These are phyloP conservation scores for Termitomyces sp. DNA, from an alignment of 768 basidiomycete genomes.

Conservation along the genomic window DNA sequence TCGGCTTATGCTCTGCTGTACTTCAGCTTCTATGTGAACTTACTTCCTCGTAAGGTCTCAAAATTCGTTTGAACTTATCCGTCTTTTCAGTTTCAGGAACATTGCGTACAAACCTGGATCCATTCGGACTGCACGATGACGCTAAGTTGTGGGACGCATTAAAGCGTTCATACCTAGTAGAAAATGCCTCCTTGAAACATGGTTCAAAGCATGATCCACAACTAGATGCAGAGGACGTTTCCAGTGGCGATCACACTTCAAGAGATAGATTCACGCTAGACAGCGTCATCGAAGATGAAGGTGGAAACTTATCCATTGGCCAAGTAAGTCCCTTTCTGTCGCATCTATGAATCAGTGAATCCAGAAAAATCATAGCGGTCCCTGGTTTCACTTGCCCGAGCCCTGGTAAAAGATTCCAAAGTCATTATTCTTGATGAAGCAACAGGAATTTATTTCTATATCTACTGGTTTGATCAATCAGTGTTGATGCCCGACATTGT, in stretches of 20 bases:
- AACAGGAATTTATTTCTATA: conserved; percentile 36
- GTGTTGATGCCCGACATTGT: neutral
- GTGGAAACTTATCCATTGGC: conserved; percentile 76
- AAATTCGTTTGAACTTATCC: conserved; percentile 2
- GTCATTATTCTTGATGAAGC: conserved; percentile 91
- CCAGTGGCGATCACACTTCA: conserved; percentile 38
- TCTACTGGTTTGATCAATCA: neutral
- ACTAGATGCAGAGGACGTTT: conserved; percentile 21
- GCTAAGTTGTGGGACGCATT: conserved; percentile 84
- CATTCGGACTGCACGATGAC: conserved; percentile 79
- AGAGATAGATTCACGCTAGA: conserved; percentile 76
- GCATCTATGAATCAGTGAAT: neutral
- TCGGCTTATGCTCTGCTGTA: neutral
- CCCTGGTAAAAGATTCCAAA: conserved; percentile 79
- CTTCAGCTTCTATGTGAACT: conserved; percentile 42
- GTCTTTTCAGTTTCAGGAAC: conserved; percentile 60
- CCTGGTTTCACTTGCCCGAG: conserved; percentile 83
- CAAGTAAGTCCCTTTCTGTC: conserved; percentile 27
- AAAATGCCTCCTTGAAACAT: conserved; percentile 30
- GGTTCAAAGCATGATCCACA: conserved; percentile 23
- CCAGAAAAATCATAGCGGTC: conserved; percentile 47
- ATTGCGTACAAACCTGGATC: conserved; percentile 83
- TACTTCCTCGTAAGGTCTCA: neutral
- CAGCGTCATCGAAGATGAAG: conserved; percentile 81
- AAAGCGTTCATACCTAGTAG: conserved; percentile 78